These are phyloP conservation scores for Yarrowia sp. DNA, from an alignment of 805 yeast genomes.

Conservation along the genomic window DNA sequence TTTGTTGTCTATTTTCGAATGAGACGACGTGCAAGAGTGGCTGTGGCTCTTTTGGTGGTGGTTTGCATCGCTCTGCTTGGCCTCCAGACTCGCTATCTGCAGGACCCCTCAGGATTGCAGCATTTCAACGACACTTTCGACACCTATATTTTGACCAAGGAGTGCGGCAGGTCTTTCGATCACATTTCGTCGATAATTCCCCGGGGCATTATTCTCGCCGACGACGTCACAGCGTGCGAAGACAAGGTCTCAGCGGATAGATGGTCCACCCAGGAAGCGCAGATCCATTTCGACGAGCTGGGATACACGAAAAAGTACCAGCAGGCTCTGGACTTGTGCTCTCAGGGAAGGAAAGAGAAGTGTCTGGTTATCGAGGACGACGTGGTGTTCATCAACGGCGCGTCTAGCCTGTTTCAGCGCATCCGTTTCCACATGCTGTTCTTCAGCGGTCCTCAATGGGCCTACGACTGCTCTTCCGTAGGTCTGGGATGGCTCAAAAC, in stretches of 20 bases:
- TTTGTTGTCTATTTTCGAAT: background rate
- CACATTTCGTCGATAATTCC: conserved; percentile 1
- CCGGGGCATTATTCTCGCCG: background rate
- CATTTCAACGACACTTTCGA: background rate
- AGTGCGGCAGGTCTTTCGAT: background rate
- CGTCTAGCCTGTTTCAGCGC: background rate
- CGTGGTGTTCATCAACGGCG: background rate
- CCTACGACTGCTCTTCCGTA: background rate
- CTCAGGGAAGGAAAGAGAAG: background rate
- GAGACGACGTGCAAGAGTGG: background rate
- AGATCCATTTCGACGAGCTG: conserved; percentile 2
- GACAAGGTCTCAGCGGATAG: too few relatives aligned
- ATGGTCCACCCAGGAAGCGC: background rate
- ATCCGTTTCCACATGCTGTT: background rate
- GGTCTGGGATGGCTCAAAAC: conserved; percentile 3
- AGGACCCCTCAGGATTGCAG: background rate
- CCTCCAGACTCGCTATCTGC: background rate
- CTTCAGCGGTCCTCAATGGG: background rate
- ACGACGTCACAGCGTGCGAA: background rate
- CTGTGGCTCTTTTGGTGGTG: background rate
- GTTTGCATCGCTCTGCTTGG: background rate
- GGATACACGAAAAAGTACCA: conserved; percentile 1
- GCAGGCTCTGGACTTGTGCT: conserved; percentile 1
- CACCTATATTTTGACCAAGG: conserved; percentile 2
- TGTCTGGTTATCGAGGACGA: conserved; percentile 8